Conservation (phyloP, 371 early-diverging fungal species). For the Apophysomyces variabilis region DNA sequence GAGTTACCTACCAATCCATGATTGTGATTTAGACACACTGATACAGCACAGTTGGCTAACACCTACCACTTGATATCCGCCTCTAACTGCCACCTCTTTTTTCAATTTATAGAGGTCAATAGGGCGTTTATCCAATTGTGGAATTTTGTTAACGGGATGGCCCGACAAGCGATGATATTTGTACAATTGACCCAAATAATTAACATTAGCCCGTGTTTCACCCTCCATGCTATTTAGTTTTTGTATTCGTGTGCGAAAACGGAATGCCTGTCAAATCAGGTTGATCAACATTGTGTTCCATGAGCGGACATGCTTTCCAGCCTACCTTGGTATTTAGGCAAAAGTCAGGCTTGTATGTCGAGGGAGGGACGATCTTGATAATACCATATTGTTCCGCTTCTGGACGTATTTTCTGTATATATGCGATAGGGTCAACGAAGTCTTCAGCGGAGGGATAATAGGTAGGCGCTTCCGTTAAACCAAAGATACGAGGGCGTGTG, state of each 20-base stretch:
- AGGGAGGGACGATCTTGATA: slow-evolving; percentile 93
- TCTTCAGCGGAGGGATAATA: slow-evolving; percentile 87
- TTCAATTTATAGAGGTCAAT: slow-evolving; percentile 86
- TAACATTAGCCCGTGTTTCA: slow-evolving; percentile 81
- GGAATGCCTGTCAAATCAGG: slow-evolving; percentile 69
- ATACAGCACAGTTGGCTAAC: slow-evolving; percentile 8
- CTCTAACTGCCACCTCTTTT: slow-evolving; percentile 80
- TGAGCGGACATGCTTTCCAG: slow-evolving; percentile 4
- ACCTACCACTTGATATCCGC: slow-evolving; percentile 78
- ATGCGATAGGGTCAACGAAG: slow-evolving; percentile 83
- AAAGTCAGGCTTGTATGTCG: slow-evolving; percentile 83
- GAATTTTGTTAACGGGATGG: slow-evolving; percentile 73
- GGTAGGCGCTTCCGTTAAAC: slow-evolving; percentile 74
- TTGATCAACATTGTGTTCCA: slow-evolving; percentile 6
- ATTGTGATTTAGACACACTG: not conserved
- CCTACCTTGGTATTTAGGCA: slow-evolving; percentile 82
- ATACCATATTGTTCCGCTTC: slow-evolving; percentile 87
- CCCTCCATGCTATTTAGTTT: slow-evolving; percentile 93
- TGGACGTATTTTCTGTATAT: slow-evolving; percentile 81
- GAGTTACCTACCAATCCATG: slow-evolving; percentile 62
- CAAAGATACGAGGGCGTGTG: slow-evolving; percentile 63
- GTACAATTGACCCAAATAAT: slow-evolving; percentile 90
- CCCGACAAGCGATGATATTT: slow-evolving; percentile 86
- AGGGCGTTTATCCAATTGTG: slow-evolving; percentile 82
- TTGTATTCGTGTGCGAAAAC: slow-evolving; percentile 89